These are phyloP conservation scores for Trichoderma sp. DNA, from an alignment of 2,329 filamentous ascomycete species.

Conservation along the genomic window DNA sequence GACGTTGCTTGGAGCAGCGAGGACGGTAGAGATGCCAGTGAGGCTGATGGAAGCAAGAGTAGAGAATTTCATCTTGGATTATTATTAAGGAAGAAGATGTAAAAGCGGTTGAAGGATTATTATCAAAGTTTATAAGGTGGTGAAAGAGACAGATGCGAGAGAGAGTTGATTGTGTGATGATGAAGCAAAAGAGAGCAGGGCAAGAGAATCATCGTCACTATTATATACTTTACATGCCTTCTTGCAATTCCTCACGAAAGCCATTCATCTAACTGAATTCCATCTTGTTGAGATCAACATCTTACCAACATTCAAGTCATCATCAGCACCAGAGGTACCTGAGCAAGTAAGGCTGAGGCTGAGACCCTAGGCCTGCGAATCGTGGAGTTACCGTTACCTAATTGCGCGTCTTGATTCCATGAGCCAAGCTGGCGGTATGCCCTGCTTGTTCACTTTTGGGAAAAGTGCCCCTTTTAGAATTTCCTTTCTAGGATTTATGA, in stretches of 20 bases:
- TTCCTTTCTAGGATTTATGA: not conserved
- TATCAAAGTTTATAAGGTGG: not conserved
- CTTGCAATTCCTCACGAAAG: not conserved
- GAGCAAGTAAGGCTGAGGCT: conserved; percentile 15
- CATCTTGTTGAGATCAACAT: not conserved
- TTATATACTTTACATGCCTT: conserved; percentile 1
- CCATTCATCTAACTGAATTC: not conserved
- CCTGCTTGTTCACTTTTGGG: not conserved
- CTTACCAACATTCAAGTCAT: not conserved
- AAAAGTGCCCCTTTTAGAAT: not conserved
- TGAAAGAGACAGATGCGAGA: not conserved
- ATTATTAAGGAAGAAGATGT: not conserved
- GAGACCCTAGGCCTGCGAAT: not conserved
- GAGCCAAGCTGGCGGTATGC: not conserved
- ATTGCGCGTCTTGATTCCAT: conserved; percentile 6
- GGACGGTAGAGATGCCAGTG: conserved; percentile 4
- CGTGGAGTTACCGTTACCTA: not conserved
- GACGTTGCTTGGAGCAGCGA: conserved; percentile 2
- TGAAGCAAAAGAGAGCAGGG: not conserved
- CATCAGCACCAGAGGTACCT: not conserved
- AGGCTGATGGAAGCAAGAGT: conserved; percentile 17
- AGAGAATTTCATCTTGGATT: conserved; percentile 13
- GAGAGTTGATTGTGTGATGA: not conserved
- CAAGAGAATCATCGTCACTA: not conserved
- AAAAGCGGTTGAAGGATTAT: not conserved